phyloP scores from a whole-genome alignment of 1,284 basidiomycete species.

The Ceratobasidium sp. region DNA sequence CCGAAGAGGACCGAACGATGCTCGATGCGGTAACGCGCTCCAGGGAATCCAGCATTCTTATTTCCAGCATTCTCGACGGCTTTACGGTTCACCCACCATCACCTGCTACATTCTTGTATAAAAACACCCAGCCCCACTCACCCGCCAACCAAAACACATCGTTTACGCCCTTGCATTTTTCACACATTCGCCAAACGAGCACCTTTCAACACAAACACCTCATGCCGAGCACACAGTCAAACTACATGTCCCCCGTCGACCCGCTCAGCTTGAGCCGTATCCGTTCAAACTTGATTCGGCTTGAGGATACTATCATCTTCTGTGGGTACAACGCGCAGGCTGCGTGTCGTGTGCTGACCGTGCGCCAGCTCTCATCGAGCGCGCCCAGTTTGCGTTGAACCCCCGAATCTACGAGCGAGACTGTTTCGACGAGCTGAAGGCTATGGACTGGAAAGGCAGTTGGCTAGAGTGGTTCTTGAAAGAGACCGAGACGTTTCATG shows the following conservation, averaged over 20 bases:
- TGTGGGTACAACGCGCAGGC: constrained; percentile 54
- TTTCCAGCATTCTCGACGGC: constrained; percentile 29
- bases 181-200: constrained; percentile 22
- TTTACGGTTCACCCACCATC: constrained; percentile 34
- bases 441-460: constrained; percentile 80
- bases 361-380: constrained; percentile 81
- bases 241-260: constrained; percentile 77
- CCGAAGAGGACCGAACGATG: constrained; percentile 20
- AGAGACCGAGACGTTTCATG: constrained; percentile 95
- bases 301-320: constrained; percentile 99
- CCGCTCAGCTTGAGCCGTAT: constrained; percentile 89
- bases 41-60: constrained; percentile 34
- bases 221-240: constrained; percentile 59
- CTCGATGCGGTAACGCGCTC: constrained; percentile 9
- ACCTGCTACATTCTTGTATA: constrained; percentile 26
- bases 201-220: background rate
- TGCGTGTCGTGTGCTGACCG: constrained; percentile 6
- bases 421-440: constrained; percentile 80
- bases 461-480: constrained; percentile 99
- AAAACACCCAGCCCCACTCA: constrained; percentile 4
- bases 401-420: constrained; percentile 88
- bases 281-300: constrained; percentile 84
- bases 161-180: constrained; percentile 34
- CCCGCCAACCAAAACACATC: constrained; percentile 1
- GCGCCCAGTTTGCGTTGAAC: constrained; percentile 97